Base-by-base conservation (phyloP, 2,329 filamentous ascomycete species). In the Cladophialophora chaetospira region DNA sequence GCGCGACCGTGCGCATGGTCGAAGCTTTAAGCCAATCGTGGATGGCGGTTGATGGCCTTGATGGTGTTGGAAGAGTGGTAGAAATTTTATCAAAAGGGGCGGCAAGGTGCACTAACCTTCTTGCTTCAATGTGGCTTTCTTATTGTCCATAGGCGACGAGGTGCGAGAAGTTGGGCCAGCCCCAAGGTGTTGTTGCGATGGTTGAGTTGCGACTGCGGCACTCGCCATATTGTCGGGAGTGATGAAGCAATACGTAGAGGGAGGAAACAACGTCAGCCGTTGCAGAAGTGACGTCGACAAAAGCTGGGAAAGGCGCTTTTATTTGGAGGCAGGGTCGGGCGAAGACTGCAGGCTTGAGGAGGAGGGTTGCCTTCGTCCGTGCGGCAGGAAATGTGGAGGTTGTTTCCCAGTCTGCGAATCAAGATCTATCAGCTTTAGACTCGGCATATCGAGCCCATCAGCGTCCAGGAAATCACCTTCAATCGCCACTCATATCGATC, bases 101-200 rank as follows among this genome's bases (percentile, higher is more conserved):
- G 38, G 31, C 61, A 45, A 61, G 35, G 42, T 45, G 17, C 50
- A 63, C 60, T 57, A 52, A 77, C 75, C 72, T 71, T 75, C 72
- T 63, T 67, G 66, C 55, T 75, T 70, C 52, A 70, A 55, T 28
- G 63, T 63, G 52, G 67, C 68, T 62, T 73, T 75, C 64, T 75
- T 75, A 53, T 70, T 67, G 62, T 77, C 75, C 72, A 77, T 75
- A 63, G 73, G 68, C 49, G 73, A 71, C 53, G 73, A 68, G 56
- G 71, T 72, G 58, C 67, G 69, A 59, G 63, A 66, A 47, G 57
- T 65, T 49, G 69, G 62, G 62, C 66, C 59, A 53, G 59, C 55
- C 54, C 59, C 62, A 38, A 64, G 51, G 49, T 64, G 62, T 60
- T 62, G 60, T 62, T 62, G 60, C 52, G 60, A 60, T 55, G 60